phyloP scores from a whole-genome alignment of 495 filamentous ascomycete species.

The Articulospora tetracladia region DNA sequence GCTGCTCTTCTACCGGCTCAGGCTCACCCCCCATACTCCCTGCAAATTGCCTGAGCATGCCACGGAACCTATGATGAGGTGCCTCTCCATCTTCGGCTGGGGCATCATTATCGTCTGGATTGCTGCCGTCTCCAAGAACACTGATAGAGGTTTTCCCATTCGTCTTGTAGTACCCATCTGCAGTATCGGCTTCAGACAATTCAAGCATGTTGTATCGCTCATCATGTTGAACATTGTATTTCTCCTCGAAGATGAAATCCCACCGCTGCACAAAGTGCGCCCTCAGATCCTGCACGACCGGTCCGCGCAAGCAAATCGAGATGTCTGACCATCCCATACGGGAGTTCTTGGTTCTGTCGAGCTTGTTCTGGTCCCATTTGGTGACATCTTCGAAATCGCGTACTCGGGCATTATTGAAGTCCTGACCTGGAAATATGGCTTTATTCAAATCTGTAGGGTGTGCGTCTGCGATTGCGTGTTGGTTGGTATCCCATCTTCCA shows the following conservation, averaged over 20 bases:
- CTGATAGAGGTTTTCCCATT: conserved; percentile 17
- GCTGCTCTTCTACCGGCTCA: conserved; percentile 8
- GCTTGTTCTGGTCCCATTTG: conserved; percentile 82
- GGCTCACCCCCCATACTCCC: neutral
- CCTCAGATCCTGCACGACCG: conserved; percentile 71
- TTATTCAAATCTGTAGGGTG: conserved; percentile 64
- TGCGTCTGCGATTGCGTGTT: conserved; percentile 80
- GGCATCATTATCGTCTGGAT: neutral
- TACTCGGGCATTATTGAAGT: conserved; percentile 89
- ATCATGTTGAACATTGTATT: conserved; percentile 67
- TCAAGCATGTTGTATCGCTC: conserved; percentile 55
- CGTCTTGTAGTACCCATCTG: conserved; percentile 21
- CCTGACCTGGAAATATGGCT: conserved; percentile 85
- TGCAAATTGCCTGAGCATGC: neutral
- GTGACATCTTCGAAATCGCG: conserved; percentile 84
- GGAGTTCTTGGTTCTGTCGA: conserved; percentile 72
- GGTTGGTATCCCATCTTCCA: conserved; percentile 59
- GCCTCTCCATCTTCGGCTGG: neutral
- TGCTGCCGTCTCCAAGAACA: neutral
- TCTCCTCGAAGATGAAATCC: conserved; percentile 88
- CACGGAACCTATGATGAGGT: neutral
- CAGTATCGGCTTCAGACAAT: conserved; percentile 1
- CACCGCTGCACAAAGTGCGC: conserved; percentile 83
- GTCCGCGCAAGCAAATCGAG: conserved; percentile 75
- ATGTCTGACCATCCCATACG: conserved; percentile 97